phyloP scores from a whole-genome alignment of 176 grass and related monocot species.

The Tillandsia fasciculata region DNA sequence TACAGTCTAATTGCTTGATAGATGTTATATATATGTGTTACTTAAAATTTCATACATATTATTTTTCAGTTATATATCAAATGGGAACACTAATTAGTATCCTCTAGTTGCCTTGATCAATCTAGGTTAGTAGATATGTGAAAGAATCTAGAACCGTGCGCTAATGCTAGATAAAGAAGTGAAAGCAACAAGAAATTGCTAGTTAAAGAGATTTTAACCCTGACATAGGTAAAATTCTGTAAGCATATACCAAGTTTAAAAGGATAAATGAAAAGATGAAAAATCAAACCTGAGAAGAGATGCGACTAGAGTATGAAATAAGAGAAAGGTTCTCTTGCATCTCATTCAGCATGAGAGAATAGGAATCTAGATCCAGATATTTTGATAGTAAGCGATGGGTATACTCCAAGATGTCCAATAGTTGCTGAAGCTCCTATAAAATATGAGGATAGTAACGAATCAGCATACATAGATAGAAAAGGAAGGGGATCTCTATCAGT shows the following conservation, averaged over 20 bases:
- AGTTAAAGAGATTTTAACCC: neutral
- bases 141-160: too few relatives aligned
- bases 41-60: too few relatives aligned
- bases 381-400: conserved; percentile 77
- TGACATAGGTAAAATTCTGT: neutral
- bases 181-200: neutral
- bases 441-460: neutral
- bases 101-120: too few relatives aligned
- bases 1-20: too few relatives aligned
- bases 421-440: conserved; percentile 76
- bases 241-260: neutral
- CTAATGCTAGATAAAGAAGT: neutral
- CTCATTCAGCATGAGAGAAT: conserved; percentile 81
- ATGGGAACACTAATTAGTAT: too few relatives aligned
- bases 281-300: conserved; percentile 71
- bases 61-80: too few relatives aligned
- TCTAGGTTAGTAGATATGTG: too few relatives aligned
- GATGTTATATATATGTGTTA: too few relatives aligned
- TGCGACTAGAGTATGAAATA: conserved; percentile 95
- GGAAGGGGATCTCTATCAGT: neutral
- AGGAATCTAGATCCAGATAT: conserved; percentile 92
- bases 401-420: conserved; percentile 93
- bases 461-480: neutral
- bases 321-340: conserved; percentile 97
- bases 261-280: conserved; percentile 5